Conservation (phyloP, 805 yeast species). For the Kuraishia ogatae region DNA sequence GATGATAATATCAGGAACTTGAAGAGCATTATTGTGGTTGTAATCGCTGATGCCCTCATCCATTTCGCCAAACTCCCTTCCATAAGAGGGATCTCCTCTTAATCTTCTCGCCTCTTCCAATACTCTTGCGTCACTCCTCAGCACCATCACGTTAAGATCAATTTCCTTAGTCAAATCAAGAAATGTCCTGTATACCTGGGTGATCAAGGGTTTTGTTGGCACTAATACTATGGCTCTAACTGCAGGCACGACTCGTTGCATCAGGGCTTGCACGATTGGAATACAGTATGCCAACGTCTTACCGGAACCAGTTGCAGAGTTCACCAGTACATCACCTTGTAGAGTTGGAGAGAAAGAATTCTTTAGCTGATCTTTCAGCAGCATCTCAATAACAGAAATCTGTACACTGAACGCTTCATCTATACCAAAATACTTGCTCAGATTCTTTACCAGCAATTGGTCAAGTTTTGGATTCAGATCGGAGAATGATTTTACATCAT, state of each 20-base stretch:
- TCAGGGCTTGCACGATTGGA: constrained; percentile 69
- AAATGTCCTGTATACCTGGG: constrained; percentile 69
- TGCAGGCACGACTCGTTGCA: constrained; percentile 57
- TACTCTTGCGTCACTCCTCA: constrained; percentile 46
- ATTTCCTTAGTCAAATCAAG: constrained; percentile 57
- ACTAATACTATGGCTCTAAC: constrained; percentile 71
- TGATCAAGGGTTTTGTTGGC: constrained; percentile 84
- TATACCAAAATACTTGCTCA: constrained; percentile 33
- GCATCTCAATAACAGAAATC: constrained; percentile 49
- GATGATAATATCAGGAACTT: constrained; percentile 55
- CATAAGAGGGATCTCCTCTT: constrained; percentile 13
- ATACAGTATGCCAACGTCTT: constrained; percentile 84
- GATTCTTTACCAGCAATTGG: constrained; percentile 33
- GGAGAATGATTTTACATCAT: constrained; percentile 34
- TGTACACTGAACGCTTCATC: constrained; percentile 71
- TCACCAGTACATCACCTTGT: constrained; percentile 74
- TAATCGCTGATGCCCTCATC: neutral
- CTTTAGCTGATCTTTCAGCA: constrained; percentile 33
- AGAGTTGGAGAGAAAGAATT: constrained; percentile 38
- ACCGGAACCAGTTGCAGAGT: constrained; percentile 95
- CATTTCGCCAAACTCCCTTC: constrained; percentile 6
- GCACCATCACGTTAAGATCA: constrained; percentile 49
- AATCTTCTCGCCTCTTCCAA: constrained; percentile 55
- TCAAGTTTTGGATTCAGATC: constrained; percentile 36
- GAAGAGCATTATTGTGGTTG: neutral